phyloP scores from a whole-genome alignment of 257 asterid genomes.

The Capsicum pubescens region DNA sequence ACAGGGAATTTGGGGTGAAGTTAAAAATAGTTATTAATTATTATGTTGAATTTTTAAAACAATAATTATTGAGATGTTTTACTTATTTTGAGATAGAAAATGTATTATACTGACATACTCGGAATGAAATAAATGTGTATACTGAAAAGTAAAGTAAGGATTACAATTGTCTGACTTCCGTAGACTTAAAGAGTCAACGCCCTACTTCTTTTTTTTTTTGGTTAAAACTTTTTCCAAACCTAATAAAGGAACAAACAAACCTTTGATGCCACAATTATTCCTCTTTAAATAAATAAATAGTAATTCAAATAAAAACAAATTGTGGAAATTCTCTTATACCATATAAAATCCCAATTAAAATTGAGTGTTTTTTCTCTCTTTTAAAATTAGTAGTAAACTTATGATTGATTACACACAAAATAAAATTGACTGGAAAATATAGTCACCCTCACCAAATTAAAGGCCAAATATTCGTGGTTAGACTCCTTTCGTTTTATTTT shows the following conservation, averaged over 20 bases:
- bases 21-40: too few species aligned
- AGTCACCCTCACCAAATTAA: neutral
- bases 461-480: neutral
- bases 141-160: neutral
- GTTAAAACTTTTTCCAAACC: too few species aligned
- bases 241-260: too few species aligned
- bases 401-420: neutral
- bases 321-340: neutral
- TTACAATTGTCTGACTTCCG: conserved; percentile 47
- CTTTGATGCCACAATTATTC: conserved; percentile 7
- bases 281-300: neutral
- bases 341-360: neutral
- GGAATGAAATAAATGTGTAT: neutral
- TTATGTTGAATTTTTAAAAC: too few species aligned
- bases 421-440: neutral
- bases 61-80: too few species aligned
- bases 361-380: neutral
- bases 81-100: too few species aligned
- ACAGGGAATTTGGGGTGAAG: too few species aligned
- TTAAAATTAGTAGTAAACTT: neutral
- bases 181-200: conserved; percentile 67
- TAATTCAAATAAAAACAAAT: neutral
- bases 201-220: too few species aligned
- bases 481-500: too few species aligned
- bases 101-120: neutral